Evolutionary conservation across 345 rosid species (phyloP), one percentile per base, ranked within the genome.

Genomic region (Nephelium lappaceum): DNA sequence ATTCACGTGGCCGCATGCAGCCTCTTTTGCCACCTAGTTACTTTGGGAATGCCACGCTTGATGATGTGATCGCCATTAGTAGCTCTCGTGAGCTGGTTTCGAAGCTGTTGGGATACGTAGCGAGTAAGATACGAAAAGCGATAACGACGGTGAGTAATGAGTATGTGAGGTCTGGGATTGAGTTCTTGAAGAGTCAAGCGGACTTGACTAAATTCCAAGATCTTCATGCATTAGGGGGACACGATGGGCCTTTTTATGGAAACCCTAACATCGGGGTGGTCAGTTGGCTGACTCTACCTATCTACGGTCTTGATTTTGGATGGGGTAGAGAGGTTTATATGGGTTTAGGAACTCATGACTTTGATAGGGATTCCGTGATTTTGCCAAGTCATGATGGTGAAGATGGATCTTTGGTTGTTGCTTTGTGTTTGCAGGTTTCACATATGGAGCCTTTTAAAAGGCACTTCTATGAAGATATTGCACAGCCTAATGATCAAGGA

Each of bases 251-350:
- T n/a, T 91, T 88, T 41, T 86, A 81, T 24, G 94, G 94, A 38
- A 91, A 86, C 77, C 94, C 94, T 58, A 91, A 91, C 71, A 83
- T 91, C 8, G 91, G 87, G 60, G 83, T 89, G 25, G 90, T 86
- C 27, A 91, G 94, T 66, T 91, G 92, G 94, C 58, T 88, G 75
- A 84, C 86, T 11, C 27, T 91, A 21, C 91, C 94, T 1, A 85
- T 91, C 10, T 78, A 83, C 41, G 90, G 88, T 4, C 76, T 85
- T 47, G 93, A 91, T 79, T 91, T 89, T 43, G 91, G 94, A 42
- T 91, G 91, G 92, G 94, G 94, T 9, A 82, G 80, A 60, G 91
- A 88, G 62, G 57, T 88, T 10, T 85, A 85, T 72, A 85, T 86
- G 81, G 92, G 89, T 16, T 90, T 87, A 1, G 91, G 91, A 27